These are phyloP conservation scores for Penicillium hordei DNA, from an alignment of 2,329 filamentous ascomycete genomes.

Conservation along the genomic window DNA sequence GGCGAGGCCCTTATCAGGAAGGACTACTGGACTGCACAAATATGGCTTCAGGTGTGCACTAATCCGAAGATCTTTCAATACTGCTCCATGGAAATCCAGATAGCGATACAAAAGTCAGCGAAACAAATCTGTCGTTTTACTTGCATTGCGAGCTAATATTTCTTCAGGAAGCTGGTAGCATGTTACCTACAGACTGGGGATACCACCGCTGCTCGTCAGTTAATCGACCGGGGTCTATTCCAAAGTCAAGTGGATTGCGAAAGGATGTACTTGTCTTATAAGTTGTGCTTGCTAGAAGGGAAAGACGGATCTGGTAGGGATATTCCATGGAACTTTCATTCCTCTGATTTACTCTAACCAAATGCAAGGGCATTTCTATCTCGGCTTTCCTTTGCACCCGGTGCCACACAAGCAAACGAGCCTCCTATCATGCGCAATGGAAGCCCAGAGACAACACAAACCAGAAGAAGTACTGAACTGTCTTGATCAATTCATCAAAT, in stretches of 20 bases:
- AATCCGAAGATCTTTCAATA: constrained; percentile 65
- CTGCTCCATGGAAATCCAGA: constrained; percentile 64
- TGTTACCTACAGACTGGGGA: constrained; percentile 57
- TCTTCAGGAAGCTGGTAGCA: constrained; percentile 67
- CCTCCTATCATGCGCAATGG: constrained; percentile 77
- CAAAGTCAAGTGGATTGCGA: neutral
- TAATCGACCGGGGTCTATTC: neutral
- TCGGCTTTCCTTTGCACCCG: neutral
- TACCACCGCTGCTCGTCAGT: neutral
- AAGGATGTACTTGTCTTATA: constrained; percentile 6
- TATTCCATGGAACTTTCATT: neutral
- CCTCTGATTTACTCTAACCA: neutral
- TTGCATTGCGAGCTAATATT: neutral
- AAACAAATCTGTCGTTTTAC: neutral
- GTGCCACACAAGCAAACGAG: neutral
- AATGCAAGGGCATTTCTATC: neutral
- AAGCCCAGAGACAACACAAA: constrained; percentile 68
- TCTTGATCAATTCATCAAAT: neutral
- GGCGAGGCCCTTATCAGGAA: constrained; percentile 58
- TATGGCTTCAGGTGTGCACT: constrained; percentile 69
- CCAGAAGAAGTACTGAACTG: constrained; percentile 52
- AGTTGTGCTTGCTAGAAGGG: neutral
- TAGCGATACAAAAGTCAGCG: constrained; percentile 64
- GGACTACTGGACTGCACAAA: constrained; percentile 56
- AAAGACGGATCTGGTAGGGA: neutral